A percentile compares a stretch with the other conserved stretches of the same genome.
These are phyloP conservation scores for Cordyceps fumosorosea DNA, from an alignment of 2,329 filamentous ascomycete genomes.

Conservation along the genomic window DNA sequence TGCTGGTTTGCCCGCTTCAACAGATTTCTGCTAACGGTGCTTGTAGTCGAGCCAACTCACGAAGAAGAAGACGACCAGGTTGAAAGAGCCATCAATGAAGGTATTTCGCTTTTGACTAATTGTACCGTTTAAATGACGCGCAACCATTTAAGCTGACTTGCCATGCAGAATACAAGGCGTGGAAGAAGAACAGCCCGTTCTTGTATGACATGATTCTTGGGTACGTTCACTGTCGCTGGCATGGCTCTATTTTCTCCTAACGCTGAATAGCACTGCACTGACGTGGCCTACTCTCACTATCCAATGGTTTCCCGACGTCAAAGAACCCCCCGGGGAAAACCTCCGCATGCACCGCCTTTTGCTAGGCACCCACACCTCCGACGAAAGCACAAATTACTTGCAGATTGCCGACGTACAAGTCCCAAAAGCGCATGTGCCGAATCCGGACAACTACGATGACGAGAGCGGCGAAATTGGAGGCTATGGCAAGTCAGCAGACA, in stretches of 20 bases:
- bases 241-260: neutral
- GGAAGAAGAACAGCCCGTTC: slow-evolving; percentile 99
- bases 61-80: slow-evolving; percentile 68
- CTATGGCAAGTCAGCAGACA: slow-evolving; percentile 69
- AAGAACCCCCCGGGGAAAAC: slow-evolving; percentile 79
- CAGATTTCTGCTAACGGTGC: neutral
- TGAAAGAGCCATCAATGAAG: slow-evolving; percentile 91
- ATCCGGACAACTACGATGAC: slow-evolving; percentile 82
- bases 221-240: slow-evolving; percentile 31
- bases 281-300: slow-evolving; percentile 97
- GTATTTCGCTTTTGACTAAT: slow-evolving; percentile 33
- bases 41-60: slow-evolving; percentile 36
- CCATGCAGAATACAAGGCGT: slow-evolving; percentile 86
- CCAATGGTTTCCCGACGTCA: slow-evolving; percentile 96
- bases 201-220: slow-evolving; percentile 96
- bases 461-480: slow-evolving; percentile 89
- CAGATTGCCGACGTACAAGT: slow-evolving; percentile 94
- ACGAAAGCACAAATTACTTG: slow-evolving; percentile 78
- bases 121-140: neutral
- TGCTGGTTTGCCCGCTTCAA: slow-evolving; percentile 14
- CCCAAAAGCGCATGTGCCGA: slow-evolving; percentile 68
- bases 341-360: slow-evolving; percentile 83
- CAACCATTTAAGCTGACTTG: slow-evolving; percentile 3
- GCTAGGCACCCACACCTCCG: slow-evolving; percentile 90
- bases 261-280: slow-evolving; percentile 63